A percentile compares a stretch with the other conserved stretches of the same genome.
These are phyloP conservation scores for Penicillium waksmanii DNA, from an alignment of 495 filamentous ascomycete genomes.

Conservation along the genomic window DNA sequence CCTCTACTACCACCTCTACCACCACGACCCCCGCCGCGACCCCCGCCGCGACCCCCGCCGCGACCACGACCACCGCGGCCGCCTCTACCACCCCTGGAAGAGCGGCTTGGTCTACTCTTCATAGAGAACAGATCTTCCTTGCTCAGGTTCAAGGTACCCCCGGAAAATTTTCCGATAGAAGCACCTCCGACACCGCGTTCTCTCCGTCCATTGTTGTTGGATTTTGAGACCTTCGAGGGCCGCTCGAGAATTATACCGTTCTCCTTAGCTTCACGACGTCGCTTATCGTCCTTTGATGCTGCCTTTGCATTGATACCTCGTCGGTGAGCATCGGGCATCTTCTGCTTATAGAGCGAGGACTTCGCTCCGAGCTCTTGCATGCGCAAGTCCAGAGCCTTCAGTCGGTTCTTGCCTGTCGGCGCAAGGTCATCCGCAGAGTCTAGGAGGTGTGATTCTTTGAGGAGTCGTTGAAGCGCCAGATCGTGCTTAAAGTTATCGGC, in stretches of 20 bases:
- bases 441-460: constrained; percentile 91
- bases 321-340: constrained; percentile 81
- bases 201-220: constrained; percentile 44
- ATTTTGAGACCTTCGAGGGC: constrained; percentile 49
- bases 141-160: constrained; percentile 78
- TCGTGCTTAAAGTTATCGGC: constrained; percentile 82
- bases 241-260: constrained; percentile 90
- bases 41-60: too few species aligned
- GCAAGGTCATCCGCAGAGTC: constrained; percentile 64
- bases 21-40: too few species aligned
- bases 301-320: constrained; percentile 76
- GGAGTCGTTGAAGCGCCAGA: constrained; percentile 83
- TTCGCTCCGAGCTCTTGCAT: constrained; percentile 81
- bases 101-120: constrained; percentile 45
- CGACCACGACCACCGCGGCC: constrained; percentile 19
- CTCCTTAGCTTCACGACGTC: constrained; percentile 79
- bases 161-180: constrained; percentile 76
- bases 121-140: constrained; percentile 75
- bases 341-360: constrained; percentile 68
- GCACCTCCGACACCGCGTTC: constrained; percentile 75
- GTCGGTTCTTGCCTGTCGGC: constrained; percentile 63
- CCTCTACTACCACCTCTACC: not conserved
- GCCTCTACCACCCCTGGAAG: constrained; percentile 31
- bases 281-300: constrained; percentile 63
- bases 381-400: constrained; percentile 81